These are phyloP conservation scores for Gryganskiella cystojenkinii DNA, from an alignment of 192 early-diverging fungal species.

Conservation along the genomic window DNA sequence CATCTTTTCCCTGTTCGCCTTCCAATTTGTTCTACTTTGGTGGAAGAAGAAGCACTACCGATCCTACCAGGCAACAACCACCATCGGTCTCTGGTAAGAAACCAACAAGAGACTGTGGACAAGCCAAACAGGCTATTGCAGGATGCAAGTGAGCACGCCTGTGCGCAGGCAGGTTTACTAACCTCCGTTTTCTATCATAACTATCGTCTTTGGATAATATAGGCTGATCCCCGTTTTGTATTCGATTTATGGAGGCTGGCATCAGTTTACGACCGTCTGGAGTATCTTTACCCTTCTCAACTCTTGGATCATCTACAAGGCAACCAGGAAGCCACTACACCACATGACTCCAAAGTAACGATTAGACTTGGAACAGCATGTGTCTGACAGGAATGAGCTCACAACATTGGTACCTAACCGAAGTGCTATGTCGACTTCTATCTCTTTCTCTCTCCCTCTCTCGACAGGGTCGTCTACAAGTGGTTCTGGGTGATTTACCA, in stretches of 20 bases:
- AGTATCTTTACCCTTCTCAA: slow-evolving; percentile 41
- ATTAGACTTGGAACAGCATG: background rate
- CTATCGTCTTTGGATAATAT: slow-evolving; percentile 5
- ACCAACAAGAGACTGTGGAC: background rate
- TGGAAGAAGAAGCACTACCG: slow-evolving; percentile 71
- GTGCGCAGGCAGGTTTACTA: background rate
- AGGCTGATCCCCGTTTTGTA: slow-evolving; percentile 35
- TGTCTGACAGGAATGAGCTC: background rate
- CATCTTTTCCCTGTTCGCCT: slow-evolving; percentile 62
- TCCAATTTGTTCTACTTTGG: slow-evolving; percentile 66
- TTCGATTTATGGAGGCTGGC: slow-evolving; percentile 14
- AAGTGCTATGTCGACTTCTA: background rate
- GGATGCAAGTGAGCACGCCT: background rate
- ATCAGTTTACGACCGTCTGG: slow-evolving; percentile 34
- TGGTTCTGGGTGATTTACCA: slow-evolving; percentile 70
- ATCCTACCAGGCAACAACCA: slow-evolving; percentile 64
- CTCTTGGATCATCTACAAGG: slow-evolving; percentile 62
- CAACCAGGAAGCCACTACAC: slow-evolving; percentile 68
- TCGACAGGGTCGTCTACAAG: slow-evolving; percentile 63
- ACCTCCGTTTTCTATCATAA: background rate
- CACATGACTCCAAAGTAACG: slow-evolving; percentile 63
- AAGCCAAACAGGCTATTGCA: background rate
- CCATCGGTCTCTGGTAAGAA: slow-evolving; percentile 59
- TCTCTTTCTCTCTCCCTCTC: background rate
- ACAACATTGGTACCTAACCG: background rate